phyloP scores from a whole-genome alignment of 2,329 filamentous ascomycete species.

The Plenodomus biglobosus region DNA sequence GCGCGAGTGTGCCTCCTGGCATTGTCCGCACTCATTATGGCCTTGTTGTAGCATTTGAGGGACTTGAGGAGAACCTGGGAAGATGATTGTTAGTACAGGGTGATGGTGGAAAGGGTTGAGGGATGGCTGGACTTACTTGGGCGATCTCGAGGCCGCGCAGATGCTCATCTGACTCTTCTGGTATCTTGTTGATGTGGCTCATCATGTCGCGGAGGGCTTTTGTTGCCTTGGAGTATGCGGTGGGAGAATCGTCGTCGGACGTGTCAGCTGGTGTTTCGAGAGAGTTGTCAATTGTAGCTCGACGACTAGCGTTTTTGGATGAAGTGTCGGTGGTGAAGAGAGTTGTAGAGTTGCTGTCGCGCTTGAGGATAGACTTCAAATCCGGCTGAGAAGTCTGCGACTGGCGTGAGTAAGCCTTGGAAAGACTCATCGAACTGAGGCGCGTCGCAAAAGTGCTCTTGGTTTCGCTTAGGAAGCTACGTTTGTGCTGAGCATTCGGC shows the following conservation, averaged over 20 bases:
- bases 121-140: slow-evolving; percentile 35
- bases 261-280: not conserved
- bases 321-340: not conserved
- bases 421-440: slow-evolving; percentile 22
- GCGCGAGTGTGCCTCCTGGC: slow-evolving; percentile 25
- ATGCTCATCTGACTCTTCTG: slow-evolving; percentile 14
- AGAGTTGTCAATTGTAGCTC: not conserved
- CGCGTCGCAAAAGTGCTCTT: slow-evolving; percentile 22
- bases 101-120: too few relatives aligned
- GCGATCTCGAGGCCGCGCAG: slow-evolving; percentile 25
- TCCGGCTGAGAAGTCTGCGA: not conserved
- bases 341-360: not conserved
- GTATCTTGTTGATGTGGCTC: slow-evolving; percentile 9
- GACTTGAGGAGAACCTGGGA: slow-evolving; percentile 25
- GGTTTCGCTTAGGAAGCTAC: slow-evolving; percentile 16
- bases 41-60: slow-evolving; percentile 20
- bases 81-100: slow-evolving; percentile 12
- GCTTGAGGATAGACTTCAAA: not conserved
- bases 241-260: not conserved
- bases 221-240: not conserved
- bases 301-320: not conserved
- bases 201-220: slow-evolving; percentile 17
- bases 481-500: slow-evolving; percentile 9
- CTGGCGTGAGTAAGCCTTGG: slow-evolving; percentile 12
- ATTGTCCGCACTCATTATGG: slow-evolving; percentile 18